Percentiles rank a stretch among this genome's conserved stretches.
Evolutionary conservation across 257 asterid species (phyloP).

Genomic region (Nicotiana attenuata): DNA sequence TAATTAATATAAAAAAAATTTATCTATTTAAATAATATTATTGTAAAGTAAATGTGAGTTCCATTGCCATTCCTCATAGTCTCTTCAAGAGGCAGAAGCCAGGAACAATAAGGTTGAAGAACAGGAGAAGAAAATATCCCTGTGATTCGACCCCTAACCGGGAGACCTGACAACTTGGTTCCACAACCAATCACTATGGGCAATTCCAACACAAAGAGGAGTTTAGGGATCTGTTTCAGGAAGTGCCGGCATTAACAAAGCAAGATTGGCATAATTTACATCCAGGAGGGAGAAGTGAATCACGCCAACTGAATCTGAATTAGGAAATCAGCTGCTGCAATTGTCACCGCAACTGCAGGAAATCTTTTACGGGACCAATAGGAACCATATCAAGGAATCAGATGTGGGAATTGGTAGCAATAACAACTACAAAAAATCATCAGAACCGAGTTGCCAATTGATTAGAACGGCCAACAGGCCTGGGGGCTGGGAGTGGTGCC

Average conservation of each 20-base stretch:
- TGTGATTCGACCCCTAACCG: neutral
- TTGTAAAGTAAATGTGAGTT: neutral
- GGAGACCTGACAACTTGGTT: neutral
- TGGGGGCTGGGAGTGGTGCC: neutral
- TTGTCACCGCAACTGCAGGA: neutral
- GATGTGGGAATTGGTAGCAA: neutral
- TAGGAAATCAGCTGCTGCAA: neutral
- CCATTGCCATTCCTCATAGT: neutral
- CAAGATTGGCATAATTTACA: neutral
- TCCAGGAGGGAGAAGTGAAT: slow-evolving; percentile 5
- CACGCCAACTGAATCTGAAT: neutral
- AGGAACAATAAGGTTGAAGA: neutral
- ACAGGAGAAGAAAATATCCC: neutral
- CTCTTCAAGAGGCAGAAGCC: neutral
- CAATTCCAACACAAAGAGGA: neutral
- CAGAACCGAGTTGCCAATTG: neutral
- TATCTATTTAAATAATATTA: neutral
- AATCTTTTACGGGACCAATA: neutral
- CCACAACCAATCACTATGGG: neutral
- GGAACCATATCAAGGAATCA: neutral
- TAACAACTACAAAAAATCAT: neutral
- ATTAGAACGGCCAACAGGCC: neutral
- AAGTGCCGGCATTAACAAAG: neutral
- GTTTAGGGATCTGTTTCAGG: neutral
- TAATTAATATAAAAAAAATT: neutral